Base-by-base conservation (phyloP, 371 early-diverging fungal species). In the Rhizopus arrhizus region DNA sequence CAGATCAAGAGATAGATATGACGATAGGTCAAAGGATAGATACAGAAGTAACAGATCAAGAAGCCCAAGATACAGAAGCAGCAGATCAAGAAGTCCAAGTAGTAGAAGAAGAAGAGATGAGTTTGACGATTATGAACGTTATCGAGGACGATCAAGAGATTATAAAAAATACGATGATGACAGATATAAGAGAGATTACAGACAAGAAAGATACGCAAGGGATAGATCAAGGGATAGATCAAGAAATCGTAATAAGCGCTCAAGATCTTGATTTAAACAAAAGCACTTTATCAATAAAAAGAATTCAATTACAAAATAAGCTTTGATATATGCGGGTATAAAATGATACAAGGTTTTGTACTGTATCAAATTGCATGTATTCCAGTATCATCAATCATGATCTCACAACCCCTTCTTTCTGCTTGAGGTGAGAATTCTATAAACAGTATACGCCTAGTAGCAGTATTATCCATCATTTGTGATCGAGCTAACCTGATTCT, bases 401-500 rank as follows among this genome's bases (percentile, higher is more conserved):
- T 35, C 50, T 77, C 75, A 58, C 73, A 77, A 0, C 75, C 81
- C 29, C 53, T 35, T 22, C 81, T 60, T 7, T 63, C 46, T 1
- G 60, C 71, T 8, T 47, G 40, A 0, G 81, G 75, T 0, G 75
- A 74, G 55, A 76, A 78, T 31, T 81, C 81, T 0, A 81, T 52
- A 66, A 72, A 81, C 8, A 80, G 42, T 5, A 70, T 66, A 5
- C 82, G 59, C n/a, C 66, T 63, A 16, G 78, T 75, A 9, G 29
- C 10, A 11, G 49, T 13, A 5, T 56, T 54, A 40, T 72, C 73
- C 43, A 68, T 47, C 61, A 73, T 66, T 28, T 69, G 66, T 2
- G 80, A 68, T 16, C 86, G 56, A 15, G 82, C 78, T 43, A 94
- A 49, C 59, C 84, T 65, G 1, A 94, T 72, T 15, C 93, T 75